These are phyloP conservation scores for Gonapodya sp. DNA, from an alignment of 192 early-diverging fungal genomes.

Conservation along the genomic window DNA sequence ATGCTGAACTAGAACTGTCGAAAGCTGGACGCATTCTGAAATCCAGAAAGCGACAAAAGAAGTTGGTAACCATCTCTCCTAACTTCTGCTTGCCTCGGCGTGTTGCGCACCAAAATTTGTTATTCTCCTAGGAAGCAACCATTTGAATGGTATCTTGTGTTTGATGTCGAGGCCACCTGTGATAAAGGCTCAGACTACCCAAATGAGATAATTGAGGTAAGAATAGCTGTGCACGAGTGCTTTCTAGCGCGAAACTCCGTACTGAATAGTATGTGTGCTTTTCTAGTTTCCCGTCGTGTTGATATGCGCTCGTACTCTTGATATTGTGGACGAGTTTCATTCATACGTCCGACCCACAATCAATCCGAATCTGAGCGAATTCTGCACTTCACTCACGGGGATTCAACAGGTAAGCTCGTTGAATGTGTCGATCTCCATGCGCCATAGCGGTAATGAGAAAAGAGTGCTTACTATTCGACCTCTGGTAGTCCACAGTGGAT, in stretches of 20 bases:
- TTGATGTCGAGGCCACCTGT: conserved; percentile 81
- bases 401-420: conserved; percentile 54
- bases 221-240: too few species aligned
- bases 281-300: conserved; percentile 59
- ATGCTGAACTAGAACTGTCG: background rate
- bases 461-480: conserved; percentile 35
- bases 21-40: background rate
- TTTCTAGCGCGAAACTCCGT: too few species aligned
- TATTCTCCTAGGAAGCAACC: conserved; percentile 24
- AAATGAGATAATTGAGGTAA: conserved; percentile 71
- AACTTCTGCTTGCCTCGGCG: too few species aligned
- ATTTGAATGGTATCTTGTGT: conserved; percentile 57
- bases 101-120: too few species aligned
- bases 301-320: conserved; percentile 46
- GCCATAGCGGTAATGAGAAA: conserved; percentile 29
- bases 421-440: background rate
- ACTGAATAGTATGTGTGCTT: too few species aligned
- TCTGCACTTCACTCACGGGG: conserved; percentile 70
- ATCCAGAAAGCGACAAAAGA: background rate
- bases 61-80: too few species aligned
- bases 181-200: conserved; percentile 44
- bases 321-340: conserved; percentile 62
- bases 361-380: conserved; percentile 58
- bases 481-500: conserved; percentile 29
- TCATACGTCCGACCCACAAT: conserved; percentile 58